Percentiles rank a stretch among this genome's conserved stretches.
Conservation (phyloP, 139 green algal genomes). For the Chlorokybus atmophyticus region DNA sequence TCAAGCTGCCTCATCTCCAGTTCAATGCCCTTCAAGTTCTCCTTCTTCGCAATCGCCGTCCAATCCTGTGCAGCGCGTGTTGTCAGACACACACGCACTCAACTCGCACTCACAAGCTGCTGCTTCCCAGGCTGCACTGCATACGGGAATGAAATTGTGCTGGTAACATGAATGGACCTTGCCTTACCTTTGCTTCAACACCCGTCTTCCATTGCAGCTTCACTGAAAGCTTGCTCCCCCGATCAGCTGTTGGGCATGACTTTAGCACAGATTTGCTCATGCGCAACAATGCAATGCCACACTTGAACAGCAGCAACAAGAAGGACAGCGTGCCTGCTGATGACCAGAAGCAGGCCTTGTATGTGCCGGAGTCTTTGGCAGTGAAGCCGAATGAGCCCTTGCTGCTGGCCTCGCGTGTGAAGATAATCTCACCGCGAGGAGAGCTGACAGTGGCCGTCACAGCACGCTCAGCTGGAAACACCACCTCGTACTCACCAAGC, state of each 20-base stretch:
- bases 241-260: slow-evolving; percentile 22
- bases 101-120: too few relatives aligned
- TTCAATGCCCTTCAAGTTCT: slow-evolving; percentile 66
- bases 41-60: slow-evolving; percentile 75
- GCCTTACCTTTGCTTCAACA: slow-evolving; percentile 54
- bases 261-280: too few relatives aligned
- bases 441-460: slow-evolving; percentile 18
- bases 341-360: slow-evolving; percentile 74
- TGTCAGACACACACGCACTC: too few relatives aligned
- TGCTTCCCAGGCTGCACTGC: slow-evolving; percentile 78
- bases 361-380: slow-evolving; percentile 54
- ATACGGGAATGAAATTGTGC: too few relatives aligned
- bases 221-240: slow-evolving; percentile 43
- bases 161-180: too few relatives aligned
- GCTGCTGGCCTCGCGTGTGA: slow-evolving; percentile 12
- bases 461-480: neutral
- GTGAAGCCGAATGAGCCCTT: slow-evolving; percentile 67
- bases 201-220: slow-evolving; percentile 75
- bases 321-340: neutral
- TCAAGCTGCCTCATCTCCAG: slow-evolving; percentile 60
- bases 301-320: too few relatives aligned
- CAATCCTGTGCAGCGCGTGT: slow-evolving; percentile 41
- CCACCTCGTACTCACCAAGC: slow-evolving; percentile 30
- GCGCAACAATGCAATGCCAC: too few relatives aligned
- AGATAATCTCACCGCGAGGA: slow-evolving; percentile 32